Conservation (phyloP, 441 rosid genomes). For the Euphorbia schlechtendalii region DNA sequence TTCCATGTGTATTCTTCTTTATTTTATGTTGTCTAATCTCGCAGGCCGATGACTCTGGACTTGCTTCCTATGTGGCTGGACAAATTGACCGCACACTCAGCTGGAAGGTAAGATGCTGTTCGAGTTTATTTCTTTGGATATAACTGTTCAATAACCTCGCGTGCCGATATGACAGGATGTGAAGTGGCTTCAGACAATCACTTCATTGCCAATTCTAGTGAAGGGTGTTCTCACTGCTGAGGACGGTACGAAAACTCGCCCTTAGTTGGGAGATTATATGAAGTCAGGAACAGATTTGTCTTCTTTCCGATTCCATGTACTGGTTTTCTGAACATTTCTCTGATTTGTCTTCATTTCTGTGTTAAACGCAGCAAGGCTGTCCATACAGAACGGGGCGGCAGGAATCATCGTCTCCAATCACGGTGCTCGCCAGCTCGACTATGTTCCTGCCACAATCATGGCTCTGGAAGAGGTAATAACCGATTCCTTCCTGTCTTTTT, state of each 20-base stretch:
- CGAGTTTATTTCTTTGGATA: background rate
- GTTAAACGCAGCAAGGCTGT: slow-evolving; percentile 63
- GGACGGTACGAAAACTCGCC: slow-evolving; percentile 75
- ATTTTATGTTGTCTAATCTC: slow-evolving; percentile 13
- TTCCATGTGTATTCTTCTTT: too few relatives aligned
- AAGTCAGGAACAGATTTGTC: too few relatives aligned
- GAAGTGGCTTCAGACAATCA: slow-evolving; percentile 89
- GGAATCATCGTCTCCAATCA: slow-evolving; percentile 96
- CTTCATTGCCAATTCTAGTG: slow-evolving; percentile 79
- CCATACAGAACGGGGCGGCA: slow-evolving; percentile 73
- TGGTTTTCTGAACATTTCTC: too few relatives aligned
- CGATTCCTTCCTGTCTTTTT: too few relatives aligned
- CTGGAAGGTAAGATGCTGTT: slow-evolving; percentile 58
- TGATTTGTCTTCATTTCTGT: background rate
- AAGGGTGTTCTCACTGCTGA: slow-evolving; percentile 91
- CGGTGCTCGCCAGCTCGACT: slow-evolving; percentile 97
- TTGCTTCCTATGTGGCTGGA: slow-evolving; percentile 82
- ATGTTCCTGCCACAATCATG: slow-evolving; percentile 79
- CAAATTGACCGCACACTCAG: slow-evolving; percentile 76
- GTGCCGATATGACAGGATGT: slow-evolving; percentile 47
- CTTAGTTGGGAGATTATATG: too few relatives aligned
- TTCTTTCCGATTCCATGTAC: too few relatives aligned
- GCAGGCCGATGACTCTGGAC: slow-evolving; percentile 81
- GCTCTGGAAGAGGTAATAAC: slow-evolving; percentile 98
- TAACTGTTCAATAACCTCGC: background rate